Conservation (phyloP, 2,329 filamentous ascomycete species). For the Hypomyces rosellus region DNA sequence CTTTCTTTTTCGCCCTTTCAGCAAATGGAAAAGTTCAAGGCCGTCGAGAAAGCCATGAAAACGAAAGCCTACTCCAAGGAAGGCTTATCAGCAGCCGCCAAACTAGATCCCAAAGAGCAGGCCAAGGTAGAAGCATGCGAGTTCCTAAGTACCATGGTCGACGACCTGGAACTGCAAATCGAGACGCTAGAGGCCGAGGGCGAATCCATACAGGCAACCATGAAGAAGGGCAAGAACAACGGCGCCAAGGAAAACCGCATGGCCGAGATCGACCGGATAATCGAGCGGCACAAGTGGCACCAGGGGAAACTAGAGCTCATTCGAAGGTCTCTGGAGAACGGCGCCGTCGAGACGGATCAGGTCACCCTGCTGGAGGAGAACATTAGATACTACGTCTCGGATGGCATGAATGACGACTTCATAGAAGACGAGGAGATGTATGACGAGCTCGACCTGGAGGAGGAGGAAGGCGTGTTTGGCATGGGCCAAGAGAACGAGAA, state of each 20-base stretch:
- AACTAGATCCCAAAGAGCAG: conserved; percentile 95
- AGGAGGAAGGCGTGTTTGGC: conserved; percentile 84
- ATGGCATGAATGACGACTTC: conserved; percentile 82
- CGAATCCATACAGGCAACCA: conserved; percentile 75
- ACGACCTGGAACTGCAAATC: conserved; percentile 89
- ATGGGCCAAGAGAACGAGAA: conserved; percentile 75
- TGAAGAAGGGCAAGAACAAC: conserved; percentile 95
- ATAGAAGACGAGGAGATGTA: conserved; percentile 93
- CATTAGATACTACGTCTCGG: conserved; percentile 92
- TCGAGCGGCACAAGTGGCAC: conserved; percentile 96
- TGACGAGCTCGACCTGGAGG: conserved; percentile 85
- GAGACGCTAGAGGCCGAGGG: conserved; percentile 87
- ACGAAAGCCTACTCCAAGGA: conserved; percentile 99
- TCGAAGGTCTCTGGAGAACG: conserved; percentile 85
- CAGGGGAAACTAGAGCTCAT: conserved; percentile 88
- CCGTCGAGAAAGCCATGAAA: conserved; percentile 99
- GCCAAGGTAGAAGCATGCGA: conserved; percentile 85
- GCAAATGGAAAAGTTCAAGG: conserved; percentile 99
- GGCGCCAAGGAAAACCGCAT: conserved; percentile 77
- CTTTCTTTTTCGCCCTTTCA: conserved; percentile 30
- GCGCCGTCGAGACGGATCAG: conserved; percentile 78
- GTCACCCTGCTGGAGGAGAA: conserved; percentile 85
- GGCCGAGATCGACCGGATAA: conserved; percentile 73
- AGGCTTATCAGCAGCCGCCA: conserved; percentile 82
- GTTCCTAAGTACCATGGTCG: conserved; percentile 80